phyloP scores from a whole-genome alignment of 805 yeast genomes.

The Candida khao-thaluensis region DNA sequence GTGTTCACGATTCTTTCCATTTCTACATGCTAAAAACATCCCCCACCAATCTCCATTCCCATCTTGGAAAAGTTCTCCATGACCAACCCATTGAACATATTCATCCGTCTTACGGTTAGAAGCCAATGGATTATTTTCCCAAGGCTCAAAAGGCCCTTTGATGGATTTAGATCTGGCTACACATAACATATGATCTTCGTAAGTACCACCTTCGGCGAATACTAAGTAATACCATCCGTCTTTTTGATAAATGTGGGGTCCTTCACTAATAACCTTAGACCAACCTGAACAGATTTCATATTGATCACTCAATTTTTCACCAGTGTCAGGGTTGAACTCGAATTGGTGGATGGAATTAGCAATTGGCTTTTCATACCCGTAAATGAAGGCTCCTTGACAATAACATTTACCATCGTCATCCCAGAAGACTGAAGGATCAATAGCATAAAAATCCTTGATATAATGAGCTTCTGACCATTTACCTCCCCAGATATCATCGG shows the following conservation, averaged over 20 bases:
- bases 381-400: conserved; percentile 10
- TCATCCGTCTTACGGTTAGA: conserved; percentile 7
- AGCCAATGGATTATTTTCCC: conserved; percentile 8
- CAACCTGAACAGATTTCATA: conserved; percentile 11
- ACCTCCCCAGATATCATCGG: conserved; percentile 10
- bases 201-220: conserved; percentile 11
- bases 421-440: conserved; percentile 9
- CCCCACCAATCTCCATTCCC: conserved; percentile 9
- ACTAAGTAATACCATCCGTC: conserved; percentile 9
- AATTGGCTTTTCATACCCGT: conserved; percentile 9
- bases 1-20: conserved; percentile 1
- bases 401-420: conserved; percentile 11
- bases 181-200: conserved; percentile 9
- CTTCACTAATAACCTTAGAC: conserved; percentile 10
- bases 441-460: conserved; percentile 8
- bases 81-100: conserved; percentile 11
- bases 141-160: conserved; percentile 8
- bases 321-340: conserved; percentile 11
- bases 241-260: conserved; percentile 9
- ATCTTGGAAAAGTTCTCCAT: conserved; percentile 11
- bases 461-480: conserved; percentile 7
- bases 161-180: conserved; percentile 7
- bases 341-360: conserved; percentile 9
- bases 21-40: conserved; percentile 7
- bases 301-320: conserved; percentile 7